Percentiles rank a stretch among this genome's conserved stretches.
Conservation (phyloP, 192 early-diverging fungal species). For the Backusella sp. region DNA sequence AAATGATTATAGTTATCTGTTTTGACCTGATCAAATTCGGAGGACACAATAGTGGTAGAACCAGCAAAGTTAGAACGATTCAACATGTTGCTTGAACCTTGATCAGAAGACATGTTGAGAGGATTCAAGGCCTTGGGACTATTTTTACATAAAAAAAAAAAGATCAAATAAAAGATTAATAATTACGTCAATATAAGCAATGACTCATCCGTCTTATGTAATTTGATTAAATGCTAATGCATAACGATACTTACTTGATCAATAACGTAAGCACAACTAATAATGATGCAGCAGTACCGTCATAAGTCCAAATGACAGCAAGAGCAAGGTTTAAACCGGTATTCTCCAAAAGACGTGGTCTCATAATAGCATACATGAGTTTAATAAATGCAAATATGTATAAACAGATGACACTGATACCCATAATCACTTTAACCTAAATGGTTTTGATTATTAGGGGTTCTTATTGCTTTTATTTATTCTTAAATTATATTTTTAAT, state of each 20-base stretch:
- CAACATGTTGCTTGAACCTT: background rate
- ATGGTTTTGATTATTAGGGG: background rate
- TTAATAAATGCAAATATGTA: conserved; percentile 8
- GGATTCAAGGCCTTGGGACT: background rate
- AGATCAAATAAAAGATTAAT: background rate
- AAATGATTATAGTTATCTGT: background rate
- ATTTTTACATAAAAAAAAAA: background rate
- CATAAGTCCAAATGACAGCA: conserved; percentile 10
- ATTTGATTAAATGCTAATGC: background rate
- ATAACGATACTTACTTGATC: background rate
- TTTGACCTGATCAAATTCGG: background rate
- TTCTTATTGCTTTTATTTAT: background rate
- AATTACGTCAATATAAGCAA: background rate
- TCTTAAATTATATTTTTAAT: background rate
- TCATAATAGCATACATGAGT: conserved; percentile 3
- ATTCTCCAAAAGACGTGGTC: background rate
- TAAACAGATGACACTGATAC: background rate
- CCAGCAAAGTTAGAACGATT: background rate
- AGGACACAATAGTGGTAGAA: background rate
- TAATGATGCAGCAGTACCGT: background rate
- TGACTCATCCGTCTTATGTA: background rate
- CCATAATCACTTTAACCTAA: conserved; percentile 23
- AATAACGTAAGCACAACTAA: conserved; percentile 1
- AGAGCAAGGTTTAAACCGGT: background rate
- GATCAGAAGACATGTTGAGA: background rate